Evolutionary conservation across 768 basidiomycete species (phyloP).

Genomic region (Fomitopsis pulvina): DNA sequence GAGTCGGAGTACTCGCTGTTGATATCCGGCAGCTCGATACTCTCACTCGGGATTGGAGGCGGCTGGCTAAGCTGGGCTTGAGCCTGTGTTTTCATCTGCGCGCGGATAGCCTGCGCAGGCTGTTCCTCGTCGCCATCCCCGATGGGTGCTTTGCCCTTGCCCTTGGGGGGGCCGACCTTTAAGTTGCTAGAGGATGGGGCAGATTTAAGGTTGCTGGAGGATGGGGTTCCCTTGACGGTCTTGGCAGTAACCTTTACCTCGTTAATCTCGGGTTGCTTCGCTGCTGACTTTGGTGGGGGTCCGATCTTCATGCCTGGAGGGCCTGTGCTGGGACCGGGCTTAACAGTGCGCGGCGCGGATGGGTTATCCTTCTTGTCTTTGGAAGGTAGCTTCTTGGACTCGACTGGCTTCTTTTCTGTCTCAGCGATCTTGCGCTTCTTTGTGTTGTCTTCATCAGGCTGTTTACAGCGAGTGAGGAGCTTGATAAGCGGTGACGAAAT

Average conservation of each 20-base stretch:
- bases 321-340: constrained; percentile 22
- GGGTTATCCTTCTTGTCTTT: constrained; percentile 41
- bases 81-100: constrained; percentile 62
- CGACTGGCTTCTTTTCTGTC: constrained; percentile 50
- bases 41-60: constrained; percentile 50
- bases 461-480: background rate
- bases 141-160: constrained; percentile 41
- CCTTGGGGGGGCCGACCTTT: constrained; percentile 33
- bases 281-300: constrained; percentile 29
- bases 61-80: constrained; percentile 46
- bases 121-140: constrained; percentile 46
- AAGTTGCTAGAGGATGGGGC: constrained; percentile 24
- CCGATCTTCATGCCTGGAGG: constrained; percentile 9
- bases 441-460: constrained; percentile 58
- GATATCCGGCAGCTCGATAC: constrained; percentile 90
- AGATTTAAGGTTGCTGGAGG: constrained; percentile 16
- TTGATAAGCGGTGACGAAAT: background rate
- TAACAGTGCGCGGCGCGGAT: constrained; percentile 22
- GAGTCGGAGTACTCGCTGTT: constrained; percentile 97
- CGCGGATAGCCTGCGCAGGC: constrained; percentile 57
- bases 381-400: constrained; percentile 53
- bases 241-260: constrained; percentile 7
- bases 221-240: constrained; percentile 1
- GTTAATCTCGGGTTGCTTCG: constrained; percentile 31
- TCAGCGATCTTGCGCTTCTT: constrained; percentile 64